Evolutionary conservation across 2,329 filamentous ascomycete species (phyloP).

Genomic region (Ascochyta viciae-villosae): DNA sequence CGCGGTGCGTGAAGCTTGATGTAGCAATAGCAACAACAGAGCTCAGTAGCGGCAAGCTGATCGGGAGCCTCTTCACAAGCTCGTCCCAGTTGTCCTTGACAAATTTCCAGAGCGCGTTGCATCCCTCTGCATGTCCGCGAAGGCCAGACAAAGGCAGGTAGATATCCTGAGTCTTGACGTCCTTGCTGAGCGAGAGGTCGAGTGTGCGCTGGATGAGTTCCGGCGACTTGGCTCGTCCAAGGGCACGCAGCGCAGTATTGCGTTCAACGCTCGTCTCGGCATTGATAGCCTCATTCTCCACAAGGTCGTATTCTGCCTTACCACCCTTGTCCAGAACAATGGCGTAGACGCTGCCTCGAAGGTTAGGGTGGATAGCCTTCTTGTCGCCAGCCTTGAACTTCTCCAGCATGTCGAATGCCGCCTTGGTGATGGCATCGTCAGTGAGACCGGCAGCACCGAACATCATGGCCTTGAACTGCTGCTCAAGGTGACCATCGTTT

Average conservation of each 20-base stretch:
- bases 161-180: slow-evolving; percentile 93
- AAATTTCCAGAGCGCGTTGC: slow-evolving; percentile 82
- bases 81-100: slow-evolving; percentile 88
- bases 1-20: slow-evolving; percentile 76
- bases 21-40: slow-evolving; percentile 84
- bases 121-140: slow-evolving; percentile 77
- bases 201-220: slow-evolving; percentile 84
- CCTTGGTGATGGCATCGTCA: slow-evolving; percentile 78
- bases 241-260: slow-evolving; percentile 83
- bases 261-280: slow-evolving; percentile 85
- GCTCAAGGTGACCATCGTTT: slow-evolving; percentile 84
- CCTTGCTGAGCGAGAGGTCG: slow-evolving; percentile 73
- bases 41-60: slow-evolving; percentile 85
- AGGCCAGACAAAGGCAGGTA: slow-evolving; percentile 86
- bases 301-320: slow-evolving; percentile 81
- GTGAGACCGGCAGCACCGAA: slow-evolving; percentile 83
- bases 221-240: slow-evolving; percentile 80
- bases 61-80: slow-evolving; percentile 80
- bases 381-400: slow-evolving; percentile 82
- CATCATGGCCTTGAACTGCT: slow-evolving; percentile 92
- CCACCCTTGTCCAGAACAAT: slow-evolving; percentile 86
- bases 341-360: slow-evolving; percentile 84
- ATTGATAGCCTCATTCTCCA: slow-evolving; percentile 77
- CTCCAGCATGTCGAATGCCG: slow-evolving; percentile 87
- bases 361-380: slow-evolving; percentile 87